Evolutionary conservation across 805 yeast genomes (phyloP).

Genomic region (Blastobotrys mokoenaii): DNA sequence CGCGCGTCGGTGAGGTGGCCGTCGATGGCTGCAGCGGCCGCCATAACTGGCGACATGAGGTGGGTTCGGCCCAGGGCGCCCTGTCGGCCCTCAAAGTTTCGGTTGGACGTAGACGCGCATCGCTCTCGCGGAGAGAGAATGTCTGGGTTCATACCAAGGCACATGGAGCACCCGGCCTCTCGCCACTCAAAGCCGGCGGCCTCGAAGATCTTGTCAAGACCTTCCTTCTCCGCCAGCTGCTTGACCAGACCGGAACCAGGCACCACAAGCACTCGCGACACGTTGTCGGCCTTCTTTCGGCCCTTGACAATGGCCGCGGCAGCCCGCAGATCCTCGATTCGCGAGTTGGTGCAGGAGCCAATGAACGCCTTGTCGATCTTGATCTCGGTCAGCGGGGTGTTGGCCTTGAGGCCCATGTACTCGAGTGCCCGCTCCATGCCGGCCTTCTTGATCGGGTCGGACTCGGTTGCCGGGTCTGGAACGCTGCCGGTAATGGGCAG

Average conservation of each 20-base stretch:
- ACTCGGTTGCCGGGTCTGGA: constrained; percentile 74
- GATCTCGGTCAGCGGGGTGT: constrained; percentile 68
- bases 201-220: constrained; percentile 80
- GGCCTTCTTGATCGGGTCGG: constrained; percentile 57
- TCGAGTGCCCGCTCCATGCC: constrained; percentile 88
- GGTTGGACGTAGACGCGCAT: constrained; percentile 97
- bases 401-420: constrained; percentile 86
- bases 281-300: constrained; percentile 71
- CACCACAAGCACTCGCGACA: constrained; percentile 80
- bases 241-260: constrained; percentile 98
- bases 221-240: constrained; percentile 89
- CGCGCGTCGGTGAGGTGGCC: constrained; percentile 91
- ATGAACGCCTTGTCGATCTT: constrained; percentile 88
- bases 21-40: constrained; percentile 93
- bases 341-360: constrained; percentile 96
- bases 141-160: constrained; percentile 99
- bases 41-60: constrained; percentile 98
- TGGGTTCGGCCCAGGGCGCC: constrained; percentile 96
- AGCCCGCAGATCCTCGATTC: constrained; percentile 92
- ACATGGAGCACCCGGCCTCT: constrained; percentile 99
- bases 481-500: constrained; percentile 84
- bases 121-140: constrained; percentile 90
- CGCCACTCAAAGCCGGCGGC: constrained; percentile 98
- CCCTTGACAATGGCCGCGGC: constrained; percentile 94
- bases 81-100: constrained; percentile 99